Evolutionary conservation across 305 asterid genomes (phyloP), one percentile per base, ranked within the genome.

Genomic region (Petunia hybrid): DNA sequence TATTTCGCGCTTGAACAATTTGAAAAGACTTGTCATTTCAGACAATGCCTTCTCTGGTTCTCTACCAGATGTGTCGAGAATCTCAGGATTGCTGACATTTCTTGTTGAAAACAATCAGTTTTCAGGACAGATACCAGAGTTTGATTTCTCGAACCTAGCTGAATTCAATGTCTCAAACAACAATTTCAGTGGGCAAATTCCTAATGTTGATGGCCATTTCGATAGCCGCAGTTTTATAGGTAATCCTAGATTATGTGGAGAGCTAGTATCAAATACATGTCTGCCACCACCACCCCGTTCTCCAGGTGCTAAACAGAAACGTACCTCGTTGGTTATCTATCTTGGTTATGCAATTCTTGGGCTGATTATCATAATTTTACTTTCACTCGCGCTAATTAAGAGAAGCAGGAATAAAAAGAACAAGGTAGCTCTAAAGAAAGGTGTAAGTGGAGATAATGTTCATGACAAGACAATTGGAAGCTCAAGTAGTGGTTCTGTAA

Each of bases 91-190:
- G 91, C 45, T 90, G 39, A 87, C 91, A 71, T 92, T 93, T 57
- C 79, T 80, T 2, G 95, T 92, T 42, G 85, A 92, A 10, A 81
- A 86, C 75, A 93, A 93, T 77, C 83, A 55, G 39, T 85, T 93
- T 22, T 84, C n/a, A 60, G 98, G 97, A 22, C 45, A 43, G 1
- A 80, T 89, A 51, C 94, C 98, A 0, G 53, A 42, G 3, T 88
- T 93, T 12, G 87, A 87, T 70, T 91, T 90, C 87, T 77, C 91
- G n/a, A 85, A 87, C 70, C 90, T 93, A 10, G 83, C 62, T 2
- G 89, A 83, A 1, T 93, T 93, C 83, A 90, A 93, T 64, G 97
- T 91, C 8, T 91, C 97, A 4, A 78, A 84, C 87, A 91, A 88
- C 80, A 81, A 84, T 60, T 87, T 93, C 75, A 80, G 78, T 31